These are phyloP conservation scores for Quercus variabilis DNA, from an alignment of 306 rosid species.

Conservation along the genomic window DNA sequence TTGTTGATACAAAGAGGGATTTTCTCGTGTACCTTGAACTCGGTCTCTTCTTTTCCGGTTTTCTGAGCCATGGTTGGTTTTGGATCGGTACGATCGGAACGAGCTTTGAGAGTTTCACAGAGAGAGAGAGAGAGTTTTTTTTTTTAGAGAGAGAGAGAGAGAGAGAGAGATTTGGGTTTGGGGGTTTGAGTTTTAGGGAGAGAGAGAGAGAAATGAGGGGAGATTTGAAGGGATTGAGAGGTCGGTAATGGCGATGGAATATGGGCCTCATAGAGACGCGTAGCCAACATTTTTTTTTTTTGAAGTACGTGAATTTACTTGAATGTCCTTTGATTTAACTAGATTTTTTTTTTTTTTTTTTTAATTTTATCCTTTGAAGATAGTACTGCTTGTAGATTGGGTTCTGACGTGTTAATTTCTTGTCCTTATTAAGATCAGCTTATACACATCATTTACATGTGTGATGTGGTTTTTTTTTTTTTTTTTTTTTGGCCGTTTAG, in stretches of 20 bases:
- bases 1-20: constrained; percentile 69
- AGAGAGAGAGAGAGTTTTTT: constrained; percentile 4
- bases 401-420: constrained; percentile 28
- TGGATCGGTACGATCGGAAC: neutral
- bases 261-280: constrained; percentile 89
- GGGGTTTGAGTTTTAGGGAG: neutral
- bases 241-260: constrained; percentile 69
- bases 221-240: constrained; percentile 48
- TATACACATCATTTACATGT: fast-evolving
- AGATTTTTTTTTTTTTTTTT: too few relatives aligned
- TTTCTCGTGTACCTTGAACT: constrained; percentile 74
- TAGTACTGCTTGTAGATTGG: constrained; percentile 11
- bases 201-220: constrained; percentile 23
- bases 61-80: constrained; percentile 58
- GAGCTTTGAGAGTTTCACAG: neutral
- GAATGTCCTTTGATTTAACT: neutral
- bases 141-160: neutral
- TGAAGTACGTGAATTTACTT: too few relatives aligned
- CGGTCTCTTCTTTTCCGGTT: constrained; percentile 80
- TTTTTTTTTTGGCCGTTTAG: too few relatives aligned
- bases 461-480: too few relatives aligned
- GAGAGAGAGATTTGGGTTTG: neutral
- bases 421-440: too few relatives aligned
- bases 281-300: constrained; percentile 37
- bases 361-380: too few relatives aligned